Percentiles rank a stretch among this genome's conserved stretches.
Conservation (phyloP, 495 filamentous ascomycete genomes). For the Letharia lupina region DNA sequence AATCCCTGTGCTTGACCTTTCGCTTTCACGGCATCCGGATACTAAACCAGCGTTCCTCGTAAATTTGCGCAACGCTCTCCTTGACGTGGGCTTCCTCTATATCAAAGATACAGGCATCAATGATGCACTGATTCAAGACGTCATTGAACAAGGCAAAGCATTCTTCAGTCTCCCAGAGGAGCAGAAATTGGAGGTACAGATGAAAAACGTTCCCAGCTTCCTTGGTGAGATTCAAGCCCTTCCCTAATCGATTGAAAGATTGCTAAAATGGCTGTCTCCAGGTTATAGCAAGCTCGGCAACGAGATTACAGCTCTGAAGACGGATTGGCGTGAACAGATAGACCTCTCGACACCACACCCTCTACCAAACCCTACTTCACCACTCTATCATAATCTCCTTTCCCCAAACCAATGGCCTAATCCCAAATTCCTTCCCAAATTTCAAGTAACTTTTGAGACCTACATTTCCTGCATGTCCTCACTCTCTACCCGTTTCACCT, state of each 20-base stretch:
- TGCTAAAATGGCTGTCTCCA: not conserved
- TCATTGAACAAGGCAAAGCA: conserved; percentile 56
- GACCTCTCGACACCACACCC: conserved; percentile 57
- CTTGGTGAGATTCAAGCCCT: conserved; percentile 24
- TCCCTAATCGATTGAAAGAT: not conserved
- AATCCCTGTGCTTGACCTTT: conserved; percentile 75
- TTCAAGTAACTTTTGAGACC: conserved; percentile 57
- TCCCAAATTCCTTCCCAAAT: conserved; percentile 54
- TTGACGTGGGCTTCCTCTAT: conserved; percentile 92
- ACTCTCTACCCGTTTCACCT: conserved; percentile 68
- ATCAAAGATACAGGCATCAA: conserved; percentile 75
- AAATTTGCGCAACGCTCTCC: conserved; percentile 64
- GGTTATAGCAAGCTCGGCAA: conserved; percentile 44
- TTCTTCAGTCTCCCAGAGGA: conserved; percentile 79
- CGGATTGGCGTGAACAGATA: conserved; percentile 71
- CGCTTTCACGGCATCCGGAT: conserved; percentile 49
- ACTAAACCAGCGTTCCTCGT: conserved; percentile 70
- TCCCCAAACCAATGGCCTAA: conserved; percentile 68
- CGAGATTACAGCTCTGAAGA: conserved; percentile 39
- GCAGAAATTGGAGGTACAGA: conserved; percentile 81
- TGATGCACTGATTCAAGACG: conserved; percentile 53
- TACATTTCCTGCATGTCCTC: conserved; percentile 69
- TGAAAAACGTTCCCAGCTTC: conserved; percentile 69
- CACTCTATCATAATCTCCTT: conserved; percentile 28
- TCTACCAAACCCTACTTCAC: conserved; percentile 18